A percentile compares a stretch with the other conserved stretches of the same genome.
Evolutionary conservation across 2,329 filamentous ascomycete species (phyloP).

Genomic region (Fusarium sp.): DNA sequence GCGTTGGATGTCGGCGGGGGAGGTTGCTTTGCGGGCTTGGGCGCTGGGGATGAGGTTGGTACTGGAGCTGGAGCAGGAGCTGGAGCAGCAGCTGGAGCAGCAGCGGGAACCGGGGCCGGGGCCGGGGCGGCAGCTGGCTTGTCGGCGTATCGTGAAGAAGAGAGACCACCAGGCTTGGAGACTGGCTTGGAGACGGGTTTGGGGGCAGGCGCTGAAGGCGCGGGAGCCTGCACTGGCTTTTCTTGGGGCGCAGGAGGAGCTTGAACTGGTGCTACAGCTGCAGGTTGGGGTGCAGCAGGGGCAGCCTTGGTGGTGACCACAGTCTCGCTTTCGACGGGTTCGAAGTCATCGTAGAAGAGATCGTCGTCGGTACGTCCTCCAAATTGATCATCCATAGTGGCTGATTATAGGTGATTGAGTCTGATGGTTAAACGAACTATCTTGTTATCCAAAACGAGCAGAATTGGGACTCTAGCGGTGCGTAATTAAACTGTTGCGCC

Average conservation of each 20-base stretch:
- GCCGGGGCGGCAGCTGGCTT: slow-evolving; percentile 36
- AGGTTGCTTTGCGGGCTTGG: slow-evolving; percentile 32
- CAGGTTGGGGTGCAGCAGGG: slow-evolving; percentile 26
- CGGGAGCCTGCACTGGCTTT: slow-evolving; percentile 24
- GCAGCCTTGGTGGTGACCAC: slow-evolving; percentile 44
- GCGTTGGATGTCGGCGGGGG: slow-evolving; percentile 44
- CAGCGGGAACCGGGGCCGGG: slow-evolving; percentile 1
- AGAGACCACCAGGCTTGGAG: slow-evolving; percentile 40
- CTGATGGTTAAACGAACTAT: not conserved
- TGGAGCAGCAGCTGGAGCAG: not conserved
- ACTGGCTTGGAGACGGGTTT: slow-evolving; percentile 18
- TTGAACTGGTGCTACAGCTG: slow-evolving; percentile 21
- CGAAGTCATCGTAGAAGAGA: slow-evolving; percentile 72
- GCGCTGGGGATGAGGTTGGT: slow-evolving; percentile 3
- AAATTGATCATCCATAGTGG: slow-evolving; percentile 70
- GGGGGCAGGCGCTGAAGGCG: slow-evolving; percentile 29
- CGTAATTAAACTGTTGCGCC: not conserved
- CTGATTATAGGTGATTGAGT: not conserved
- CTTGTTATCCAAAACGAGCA: not conserved
- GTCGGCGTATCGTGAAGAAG: slow-evolving; percentile 53
- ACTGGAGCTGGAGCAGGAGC: slow-evolving; percentile 2
- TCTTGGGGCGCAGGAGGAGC: slow-evolving; percentile 11
- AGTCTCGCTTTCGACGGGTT: slow-evolving; percentile 61
- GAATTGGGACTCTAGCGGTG: slow-evolving; percentile 1
- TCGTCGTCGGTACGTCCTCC: slow-evolving; percentile 72